phyloP scores from a whole-genome alignment of 768 basidiomycete species.

The Tulasnella sp. region DNA sequence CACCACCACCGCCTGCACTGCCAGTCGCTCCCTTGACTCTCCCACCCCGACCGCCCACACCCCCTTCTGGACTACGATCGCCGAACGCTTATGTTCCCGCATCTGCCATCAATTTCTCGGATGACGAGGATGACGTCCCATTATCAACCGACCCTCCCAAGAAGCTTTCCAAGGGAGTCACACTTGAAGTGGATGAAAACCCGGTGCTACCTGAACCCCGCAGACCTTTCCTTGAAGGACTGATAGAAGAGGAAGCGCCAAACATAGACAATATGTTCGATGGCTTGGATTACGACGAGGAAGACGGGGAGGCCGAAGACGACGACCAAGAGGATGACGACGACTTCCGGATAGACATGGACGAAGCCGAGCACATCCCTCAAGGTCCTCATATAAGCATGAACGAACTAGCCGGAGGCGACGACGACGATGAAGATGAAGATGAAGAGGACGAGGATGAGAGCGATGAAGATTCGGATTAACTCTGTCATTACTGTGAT shows the following conservation, averaged over 20 bases:
- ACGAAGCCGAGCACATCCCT: slow-evolving; percentile 27
- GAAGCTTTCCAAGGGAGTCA: slow-evolving; percentile 6
- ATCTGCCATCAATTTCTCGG: not conserved
- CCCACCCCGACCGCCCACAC: slow-evolving; percentile 32
- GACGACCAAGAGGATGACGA: slow-evolving; percentile 28
- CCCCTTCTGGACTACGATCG: slow-evolving; percentile 33
- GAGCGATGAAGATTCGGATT: slow-evolving; percentile 25
- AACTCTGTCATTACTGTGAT: not conserved
- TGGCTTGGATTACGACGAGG: slow-evolving; percentile 32
- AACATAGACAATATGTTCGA: slow-evolving; percentile 30
- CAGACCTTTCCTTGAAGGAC: slow-evolving; percentile 9
- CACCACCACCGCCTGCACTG: slow-evolving; percentile 28
- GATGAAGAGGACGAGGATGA: slow-evolving; percentile 26
- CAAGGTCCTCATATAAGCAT: not conserved
- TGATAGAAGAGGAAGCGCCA: slow-evolving; percentile 31
- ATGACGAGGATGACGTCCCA: slow-evolving; percentile 22
- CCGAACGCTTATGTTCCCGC: slow-evolving; percentile 13
- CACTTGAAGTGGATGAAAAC: slow-evolving; percentile 15
- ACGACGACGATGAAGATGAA: not conserved
- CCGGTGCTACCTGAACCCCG: not conserved
- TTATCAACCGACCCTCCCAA: slow-evolving; percentile 10
- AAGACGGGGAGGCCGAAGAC: slow-evolving; percentile 37
- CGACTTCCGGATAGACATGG: slow-evolving; percentile 41
- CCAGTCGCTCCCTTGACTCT: slow-evolving; percentile 29
- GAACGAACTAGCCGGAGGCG: not conserved